Evolutionary conservation across 2,329 filamentous ascomycete species (phyloP).

Genomic region (Botrytis byssoidea): DNA sequence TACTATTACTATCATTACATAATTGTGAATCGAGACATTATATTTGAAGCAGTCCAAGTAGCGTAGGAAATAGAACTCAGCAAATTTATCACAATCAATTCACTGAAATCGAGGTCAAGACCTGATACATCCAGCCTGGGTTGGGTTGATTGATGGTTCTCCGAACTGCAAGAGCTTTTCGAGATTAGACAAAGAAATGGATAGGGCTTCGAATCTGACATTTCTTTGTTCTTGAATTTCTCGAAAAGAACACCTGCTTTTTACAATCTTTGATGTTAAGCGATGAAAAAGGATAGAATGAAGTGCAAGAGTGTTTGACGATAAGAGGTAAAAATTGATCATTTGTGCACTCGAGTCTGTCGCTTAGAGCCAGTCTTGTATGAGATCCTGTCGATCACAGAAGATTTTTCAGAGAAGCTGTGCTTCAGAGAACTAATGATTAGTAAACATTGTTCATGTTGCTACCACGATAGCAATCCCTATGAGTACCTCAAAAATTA

Average conservation of each 20-base stretch:
- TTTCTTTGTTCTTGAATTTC: neutral
- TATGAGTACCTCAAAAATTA: neutral
- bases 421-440: too few relatives aligned
- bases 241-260: too few relatives aligned
- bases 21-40: neutral
- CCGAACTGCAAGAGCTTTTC: too few relatives aligned
- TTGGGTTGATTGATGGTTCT: neutral
- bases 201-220: accelerated
- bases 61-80: neutral
- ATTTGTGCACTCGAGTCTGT: neutral
- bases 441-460: neutral
- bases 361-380: neutral
- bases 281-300: neutral
- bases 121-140: neutral
- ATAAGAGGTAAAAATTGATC: too few relatives aligned
- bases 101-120: neutral
- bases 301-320: too few relatives aligned
- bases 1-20: neutral
- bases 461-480: neutral
- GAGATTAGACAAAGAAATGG: neutral
- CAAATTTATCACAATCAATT: neutral
- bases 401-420: neutral
- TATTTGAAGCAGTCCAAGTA: accelerated
- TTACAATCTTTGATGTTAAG: neutral
- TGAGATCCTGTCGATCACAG: neutral